A percentile compares a stretch with the other conserved stretches of the same genome.
These are phyloP conservation scores for Acanthamoeba triangularis DNA, from an alignment of 208 protist genomes.

Conservation along the genomic window DNA sequence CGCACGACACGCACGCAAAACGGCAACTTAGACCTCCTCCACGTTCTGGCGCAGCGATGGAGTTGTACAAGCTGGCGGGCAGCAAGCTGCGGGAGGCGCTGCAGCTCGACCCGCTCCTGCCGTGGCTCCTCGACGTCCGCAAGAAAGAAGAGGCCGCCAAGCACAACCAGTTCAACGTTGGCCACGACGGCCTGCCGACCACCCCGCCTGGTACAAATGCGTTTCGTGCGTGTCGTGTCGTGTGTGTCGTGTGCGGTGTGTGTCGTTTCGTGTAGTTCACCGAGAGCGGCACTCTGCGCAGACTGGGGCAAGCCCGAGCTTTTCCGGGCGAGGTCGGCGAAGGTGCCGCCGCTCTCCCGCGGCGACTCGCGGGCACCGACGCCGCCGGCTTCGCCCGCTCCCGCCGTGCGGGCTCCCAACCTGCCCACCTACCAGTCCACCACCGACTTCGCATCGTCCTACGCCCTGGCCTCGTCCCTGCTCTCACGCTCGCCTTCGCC, in stretches of 20 bases:
- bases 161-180: not conserved
- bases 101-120: not conserved
- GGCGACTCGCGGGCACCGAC: not conserved
- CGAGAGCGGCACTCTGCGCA: not conserved
- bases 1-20: not conserved
- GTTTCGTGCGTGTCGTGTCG: not conserved
- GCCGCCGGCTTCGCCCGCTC: not conserved
- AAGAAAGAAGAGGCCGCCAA: not conserved
- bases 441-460: not conserved
- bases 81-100: slow-evolving; percentile 15
- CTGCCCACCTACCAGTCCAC: too few relatives aligned
- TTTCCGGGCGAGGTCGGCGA: not conserved
- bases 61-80: slow-evolving; percentile 37
- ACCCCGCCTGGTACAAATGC: not conserved
- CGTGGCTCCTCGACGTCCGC: not conserved
- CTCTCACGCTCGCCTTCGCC: not conserved
- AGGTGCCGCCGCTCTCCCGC: not conserved
- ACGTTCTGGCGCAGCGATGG: not conserved
- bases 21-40: not conserved
- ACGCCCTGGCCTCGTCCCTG: not conserved
- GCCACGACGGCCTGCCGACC: not conserved
- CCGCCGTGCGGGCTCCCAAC: too few relatives aligned
- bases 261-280: not conserved
- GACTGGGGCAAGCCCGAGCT: not conserved
- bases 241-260: not conserved